A percentile compares a stretch with the other conserved stretches of the same genome.
Evolutionary conservation across 2,329 filamentous ascomycete genomes (phyloP).

Genomic region (Catunica adiposa): DNA sequence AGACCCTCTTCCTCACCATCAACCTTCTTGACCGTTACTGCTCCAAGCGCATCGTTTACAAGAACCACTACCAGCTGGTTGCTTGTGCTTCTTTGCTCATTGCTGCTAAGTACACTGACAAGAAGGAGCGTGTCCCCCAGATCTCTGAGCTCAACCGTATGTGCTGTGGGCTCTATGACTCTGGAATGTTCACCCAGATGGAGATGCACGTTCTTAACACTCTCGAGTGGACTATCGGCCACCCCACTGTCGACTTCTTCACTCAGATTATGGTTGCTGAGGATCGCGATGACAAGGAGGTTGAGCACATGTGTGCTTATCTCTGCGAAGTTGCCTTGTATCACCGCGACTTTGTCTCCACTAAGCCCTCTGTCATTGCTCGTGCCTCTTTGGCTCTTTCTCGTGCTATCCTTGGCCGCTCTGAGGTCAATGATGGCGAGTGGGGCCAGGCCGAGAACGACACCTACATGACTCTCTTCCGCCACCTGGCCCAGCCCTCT

Average conservation of each 20-base stretch:
- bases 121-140: conserved; percentile 95
- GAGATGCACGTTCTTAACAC: conserved; percentile 99
- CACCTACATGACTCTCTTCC: conserved; percentile 43
- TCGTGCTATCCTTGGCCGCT: conserved; percentile 66
- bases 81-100: conserved; percentile 92
- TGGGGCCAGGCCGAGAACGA: conserved; percentile 60
- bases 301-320: conserved; percentile 89
- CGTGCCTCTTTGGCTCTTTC: conserved; percentile 73
- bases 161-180: conserved; percentile 96
- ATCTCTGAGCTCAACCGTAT: conserved; percentile 96
- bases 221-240: conserved; percentile 86
- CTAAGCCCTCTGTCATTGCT: conserved; percentile 78
- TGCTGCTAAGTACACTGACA: conserved; percentile 95
- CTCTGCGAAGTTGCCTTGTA: conserved; percentile 90
- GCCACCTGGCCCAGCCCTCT: conserved; percentile 42
- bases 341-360: conserved; percentile 91
- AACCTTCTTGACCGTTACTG: conserved; percentile 97
- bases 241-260: conserved; percentile 91
- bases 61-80: conserved; percentile 95
- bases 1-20: conserved; percentile 89
- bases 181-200: conserved; percentile 99
- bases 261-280: conserved; percentile 74
- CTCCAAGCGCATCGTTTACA: conserved; percentile 93
- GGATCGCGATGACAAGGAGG: conserved; percentile 61
- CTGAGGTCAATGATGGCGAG: conserved; percentile 57